Evolutionary conservation across 2,329 filamentous ascomycete genomes (phyloP), one percentile per base, ranked within the genome.

Genomic region (Hymenoscyphus occultus): DNA sequence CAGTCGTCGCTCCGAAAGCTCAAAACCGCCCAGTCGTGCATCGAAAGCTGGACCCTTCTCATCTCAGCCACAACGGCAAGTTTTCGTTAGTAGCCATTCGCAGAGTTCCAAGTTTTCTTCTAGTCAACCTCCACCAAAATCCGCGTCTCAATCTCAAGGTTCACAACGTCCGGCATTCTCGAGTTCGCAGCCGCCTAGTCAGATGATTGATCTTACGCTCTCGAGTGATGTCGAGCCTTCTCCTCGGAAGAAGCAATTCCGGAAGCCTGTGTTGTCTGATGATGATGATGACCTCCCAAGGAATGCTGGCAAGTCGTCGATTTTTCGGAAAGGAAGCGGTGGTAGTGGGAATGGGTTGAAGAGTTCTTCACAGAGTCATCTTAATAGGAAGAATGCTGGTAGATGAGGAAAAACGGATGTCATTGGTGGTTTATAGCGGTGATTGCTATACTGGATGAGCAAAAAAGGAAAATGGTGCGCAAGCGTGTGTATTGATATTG

Each of bases 311-410:
- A 45, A 45, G 13, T 7, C 42, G 16, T 19, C 10, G 22, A 5
- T 28, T 13, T 28, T 54, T 14, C 48, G 48, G 22, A 19, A 54
- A n/a, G 51, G 51, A 19, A 12, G 54, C 35, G 28, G 28, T 28
- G 28, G 28, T 28, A 6, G 31, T 57, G 56, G 56, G 1, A 28
- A 10, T 35, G 56, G 56, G 28, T 57, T 57, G 31, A 57, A 39
- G 56, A 13, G 32, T n/a, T 35, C 31, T 22, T 62, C 51, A 35
- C 60, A 62, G 51, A 57, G 45, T 39, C 28, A 22, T 14, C 60
- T 62, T 2, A 62, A 62, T n/a, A 62, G 51, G 60, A 62, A 62
- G 60, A 57, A n/a, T 39, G 32, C 22, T 62, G 51, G 45, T n/a
- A 62, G 48, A 57, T 62, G n/a, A 56, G 39, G 28, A 14, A 28